These are phyloP conservation scores for Simplicillium sp. DNA, from an alignment of 2,329 filamentous ascomycete species.

Conservation along the genomic window DNA sequence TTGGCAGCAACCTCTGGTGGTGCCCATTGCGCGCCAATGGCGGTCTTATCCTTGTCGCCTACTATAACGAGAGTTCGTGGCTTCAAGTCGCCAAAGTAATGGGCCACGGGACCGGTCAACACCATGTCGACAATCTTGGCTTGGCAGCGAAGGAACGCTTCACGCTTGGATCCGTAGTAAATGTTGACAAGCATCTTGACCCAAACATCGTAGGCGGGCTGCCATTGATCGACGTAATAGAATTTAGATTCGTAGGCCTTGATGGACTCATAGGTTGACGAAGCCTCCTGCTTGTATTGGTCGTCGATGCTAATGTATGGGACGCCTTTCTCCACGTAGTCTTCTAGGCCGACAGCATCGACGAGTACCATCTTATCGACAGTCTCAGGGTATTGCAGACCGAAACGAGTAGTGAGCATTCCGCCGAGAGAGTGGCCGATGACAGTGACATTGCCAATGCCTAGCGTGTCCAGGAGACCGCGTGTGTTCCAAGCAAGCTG, in stretches of 20 bases:
- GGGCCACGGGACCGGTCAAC: constrained; percentile 40
- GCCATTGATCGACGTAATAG: constrained; percentile 40
- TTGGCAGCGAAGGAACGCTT: constrained; percentile 34
- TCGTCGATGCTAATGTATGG: constrained; percentile 34
- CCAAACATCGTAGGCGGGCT: constrained; percentile 40
- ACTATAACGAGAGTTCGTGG: constrained; percentile 37
- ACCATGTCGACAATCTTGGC: constrained; percentile 45
- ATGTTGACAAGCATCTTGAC: constrained; percentile 44
- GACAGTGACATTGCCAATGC: constrained; percentile 31
- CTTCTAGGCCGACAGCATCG: constrained; percentile 43
- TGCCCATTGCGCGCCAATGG: constrained; percentile 44
- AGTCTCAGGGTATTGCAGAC: constrained; percentile 36
- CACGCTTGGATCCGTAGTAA: constrained; percentile 33
- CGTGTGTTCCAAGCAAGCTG: constrained; percentile 42
- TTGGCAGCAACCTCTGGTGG: constrained; percentile 29
- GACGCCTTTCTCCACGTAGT: constrained; percentile 39
- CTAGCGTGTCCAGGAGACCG: constrained; percentile 32
- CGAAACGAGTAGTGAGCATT: constrained; percentile 42
- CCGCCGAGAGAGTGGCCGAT: constrained; percentile 47
- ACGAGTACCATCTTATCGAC: constrained; percentile 36
- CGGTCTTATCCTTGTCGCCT: constrained; percentile 42
- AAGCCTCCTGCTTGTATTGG: constrained; percentile 24
- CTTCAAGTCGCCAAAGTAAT: constrained; percentile 35
- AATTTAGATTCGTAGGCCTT: constrained; percentile 34
- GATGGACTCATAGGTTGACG: constrained; percentile 33